Conservation (phyloP, 257 asterid species). For the Dorcoceras hygrometricum region DNA sequence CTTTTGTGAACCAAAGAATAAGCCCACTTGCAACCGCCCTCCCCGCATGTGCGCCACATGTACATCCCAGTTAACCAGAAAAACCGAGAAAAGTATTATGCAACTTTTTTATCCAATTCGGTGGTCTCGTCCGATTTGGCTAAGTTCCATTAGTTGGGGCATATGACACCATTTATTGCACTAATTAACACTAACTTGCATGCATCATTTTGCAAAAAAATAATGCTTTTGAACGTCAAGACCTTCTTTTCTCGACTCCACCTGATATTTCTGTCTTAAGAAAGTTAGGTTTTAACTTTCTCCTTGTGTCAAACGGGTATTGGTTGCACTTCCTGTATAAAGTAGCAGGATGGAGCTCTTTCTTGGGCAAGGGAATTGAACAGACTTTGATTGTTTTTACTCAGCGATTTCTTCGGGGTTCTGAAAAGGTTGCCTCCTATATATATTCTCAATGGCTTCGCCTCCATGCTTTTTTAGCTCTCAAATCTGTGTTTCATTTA, state of each 20-base stretch:
- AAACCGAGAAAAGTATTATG: background rate
- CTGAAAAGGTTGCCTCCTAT: slow-evolving; percentile 1
- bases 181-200: background rate
- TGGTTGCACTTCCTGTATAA: background rate
- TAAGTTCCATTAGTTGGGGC: background rate
- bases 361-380: background rate
- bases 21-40: slow-evolving; percentile 22
- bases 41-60: slow-evolving; percentile 67
- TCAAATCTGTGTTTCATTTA: slow-evolving; percentile 25
- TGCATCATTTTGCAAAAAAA: background rate
- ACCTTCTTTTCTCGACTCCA: background rate
- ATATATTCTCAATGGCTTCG: slow-evolving; percentile 38
- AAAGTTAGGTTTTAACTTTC: background rate
- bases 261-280: background rate
- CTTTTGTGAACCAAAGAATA: background rate
- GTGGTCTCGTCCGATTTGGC: background rate
- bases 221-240: background rate
- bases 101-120: too few relatives aligned
- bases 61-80: background rate
- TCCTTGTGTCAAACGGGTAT: background rate
- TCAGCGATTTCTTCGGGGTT: background rate
- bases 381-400: background rate
- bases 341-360: background rate
- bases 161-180: slow-evolving; percentile 20
- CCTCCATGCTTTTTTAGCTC: slow-evolving; percentile 44